phyloP scores from a whole-genome alignment of 768 basidiomycete species.

The Leucocoprinus leucothites region DNA sequence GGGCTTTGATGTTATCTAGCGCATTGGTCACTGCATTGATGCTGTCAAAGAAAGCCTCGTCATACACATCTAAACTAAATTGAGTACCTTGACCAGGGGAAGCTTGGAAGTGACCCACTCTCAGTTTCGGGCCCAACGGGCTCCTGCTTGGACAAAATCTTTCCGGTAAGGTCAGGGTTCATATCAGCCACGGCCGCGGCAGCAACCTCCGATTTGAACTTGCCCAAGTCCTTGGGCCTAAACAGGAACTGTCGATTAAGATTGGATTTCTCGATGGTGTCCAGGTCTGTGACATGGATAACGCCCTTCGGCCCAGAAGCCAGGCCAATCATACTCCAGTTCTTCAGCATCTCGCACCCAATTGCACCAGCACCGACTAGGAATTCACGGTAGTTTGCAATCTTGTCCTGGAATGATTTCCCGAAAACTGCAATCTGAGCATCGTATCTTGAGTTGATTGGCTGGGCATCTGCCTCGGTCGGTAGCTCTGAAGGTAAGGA shows the following conservation, averaged over 20 bases:
- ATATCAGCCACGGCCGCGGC: constrained; percentile 89
- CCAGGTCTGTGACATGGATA: constrained; percentile 94
- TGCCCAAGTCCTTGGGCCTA: constrained; percentile 91
- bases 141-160: constrained; percentile 87
- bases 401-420: constrained; percentile 86
- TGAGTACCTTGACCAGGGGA: neutral
- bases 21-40: constrained; percentile 98
- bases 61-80: constrained; percentile 66
- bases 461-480: constrained; percentile 80
- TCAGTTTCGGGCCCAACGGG: constrained; percentile 92
- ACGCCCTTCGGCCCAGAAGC: constrained; percentile 73
- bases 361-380: constrained; percentile 98
- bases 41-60: constrained; percentile 80
- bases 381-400: constrained; percentile 89
- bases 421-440: constrained; percentile 96
- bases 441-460: constrained; percentile 84
- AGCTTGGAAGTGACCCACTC: constrained; percentile 49
- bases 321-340: constrained; percentile 99
- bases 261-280: constrained; percentile 99
- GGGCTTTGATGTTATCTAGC: constrained; percentile 93
- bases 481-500: constrained; percentile 79
- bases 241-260: constrained; percentile 98
- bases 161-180: constrained; percentile 88
- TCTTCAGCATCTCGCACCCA: constrained; percentile 99
- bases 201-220: constrained; percentile 96